Evolutionary conservation across 495 filamentous ascomycete species (phyloP).

Genomic region (Penicillium alfredii): DNA sequence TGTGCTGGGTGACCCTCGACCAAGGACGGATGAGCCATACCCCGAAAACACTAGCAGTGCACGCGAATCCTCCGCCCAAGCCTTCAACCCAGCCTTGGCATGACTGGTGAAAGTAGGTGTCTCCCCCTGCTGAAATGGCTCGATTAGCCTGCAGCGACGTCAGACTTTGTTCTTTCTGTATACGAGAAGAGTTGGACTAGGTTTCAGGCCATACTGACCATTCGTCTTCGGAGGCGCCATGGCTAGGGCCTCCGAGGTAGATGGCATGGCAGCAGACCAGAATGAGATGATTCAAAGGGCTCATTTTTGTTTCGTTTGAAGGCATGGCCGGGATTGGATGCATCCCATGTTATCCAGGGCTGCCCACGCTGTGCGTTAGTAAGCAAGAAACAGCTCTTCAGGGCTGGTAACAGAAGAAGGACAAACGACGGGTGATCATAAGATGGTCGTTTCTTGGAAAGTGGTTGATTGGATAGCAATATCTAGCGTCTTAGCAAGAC

Average conservation of each 20-base stretch:
- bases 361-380: too few relatives aligned
- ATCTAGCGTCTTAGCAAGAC: too few relatives aligned
- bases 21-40: slow-evolving; percentile 33
- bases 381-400: too few relatives aligned
- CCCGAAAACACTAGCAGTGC: slow-evolving; percentile 63
- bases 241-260: slow-evolving; percentile 57
- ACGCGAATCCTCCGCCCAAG: slow-evolving; percentile 31
- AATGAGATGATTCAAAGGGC: slow-evolving; percentile 47
- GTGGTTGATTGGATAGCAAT: too few relatives aligned
- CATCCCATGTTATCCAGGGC: too few relatives aligned
- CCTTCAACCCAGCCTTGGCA: slow-evolving; percentile 54
- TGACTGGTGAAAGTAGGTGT: slow-evolving; percentile 67
- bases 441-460: too few relatives aligned
- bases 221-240: slow-evolving; percentile 55
- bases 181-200: neutral
- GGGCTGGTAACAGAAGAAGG: too few relatives aligned
- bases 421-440: too few relatives aligned
- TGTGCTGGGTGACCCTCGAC: neutral
- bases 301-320: neutral
- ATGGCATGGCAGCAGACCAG: slow-evolving; percentile 80
- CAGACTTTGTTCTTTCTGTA: neutral
- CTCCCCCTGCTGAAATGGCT: slow-evolving; percentile 66
- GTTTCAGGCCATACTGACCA: slow-evolving; percentile 45
- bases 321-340: too few relatives aligned
- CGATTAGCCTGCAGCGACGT: slow-evolving; percentile 42